These are phyloP conservation scores for Microdochium paspali DNA, from an alignment of 2,329 filamentous ascomycete genomes.

Conservation along the genomic window DNA sequence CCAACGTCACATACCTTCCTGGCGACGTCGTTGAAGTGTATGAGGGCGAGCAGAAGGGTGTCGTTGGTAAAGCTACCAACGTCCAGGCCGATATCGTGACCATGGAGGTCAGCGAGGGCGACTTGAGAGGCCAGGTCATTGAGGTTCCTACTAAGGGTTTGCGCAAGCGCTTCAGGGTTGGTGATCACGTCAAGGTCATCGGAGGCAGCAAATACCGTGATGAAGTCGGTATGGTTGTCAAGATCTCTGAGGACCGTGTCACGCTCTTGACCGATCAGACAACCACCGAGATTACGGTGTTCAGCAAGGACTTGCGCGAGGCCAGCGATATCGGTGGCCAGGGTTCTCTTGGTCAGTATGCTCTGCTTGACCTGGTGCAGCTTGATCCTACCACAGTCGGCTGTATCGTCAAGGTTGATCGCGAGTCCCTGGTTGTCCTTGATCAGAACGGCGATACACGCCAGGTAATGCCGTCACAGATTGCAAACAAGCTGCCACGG, in stretches of 20 bases:
- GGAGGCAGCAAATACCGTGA: conserved; percentile 90
- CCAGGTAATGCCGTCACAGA: conserved; percentile 80
- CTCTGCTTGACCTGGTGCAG: conserved; percentile 89
- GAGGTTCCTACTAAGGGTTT: conserved; percentile 89
- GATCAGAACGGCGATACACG: conserved; percentile 83
- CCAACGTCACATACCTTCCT: conserved; percentile 75
- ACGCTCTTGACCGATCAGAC: conserved; percentile 89
- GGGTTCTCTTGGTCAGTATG: conserved; percentile 76
- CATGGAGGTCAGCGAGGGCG: conserved; percentile 74
- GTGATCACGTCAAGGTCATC: conserved; percentile 98
- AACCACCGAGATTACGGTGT: conserved; percentile 90
- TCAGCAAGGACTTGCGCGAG: conserved; percentile 92
- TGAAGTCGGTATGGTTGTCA: conserved; percentile 94
- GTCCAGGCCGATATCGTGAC: conserved; percentile 91
- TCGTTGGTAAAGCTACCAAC: conserved; percentile 75
- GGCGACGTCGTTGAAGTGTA: conserved; percentile 97
- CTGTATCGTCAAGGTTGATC: conserved; percentile 89
- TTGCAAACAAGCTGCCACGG: conserved; percentile 78
- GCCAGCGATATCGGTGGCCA: conserved; percentile 86
- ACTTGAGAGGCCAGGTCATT: conserved; percentile 72
- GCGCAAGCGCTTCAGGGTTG: conserved; percentile 83
- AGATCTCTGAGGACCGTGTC: conserved; percentile 84
- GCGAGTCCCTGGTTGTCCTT: conserved; percentile 80
- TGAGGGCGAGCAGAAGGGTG: conserved; percentile 87
- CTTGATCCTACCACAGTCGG: conserved; percentile 87